Evolutionary conservation across 805 yeast genomes (phyloP), one percentile per base, ranked within the genome.

Genomic region (Candida orba): DNA sequence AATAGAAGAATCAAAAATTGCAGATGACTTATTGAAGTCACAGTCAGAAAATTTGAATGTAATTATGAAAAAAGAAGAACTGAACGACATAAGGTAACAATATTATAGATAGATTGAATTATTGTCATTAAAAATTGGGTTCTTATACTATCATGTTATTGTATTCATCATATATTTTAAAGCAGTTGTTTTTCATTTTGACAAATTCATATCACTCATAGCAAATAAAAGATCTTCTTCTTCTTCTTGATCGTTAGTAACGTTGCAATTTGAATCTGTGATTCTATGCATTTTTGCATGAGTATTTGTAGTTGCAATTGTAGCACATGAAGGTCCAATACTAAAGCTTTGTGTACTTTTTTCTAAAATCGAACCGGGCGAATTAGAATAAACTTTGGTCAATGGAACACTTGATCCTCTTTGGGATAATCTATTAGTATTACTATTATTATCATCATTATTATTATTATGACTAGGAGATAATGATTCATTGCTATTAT

Each of bases 131-230:
- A 27, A 8, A 27, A 10, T 27, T 20, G 5, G 4, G 22, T 20
- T 20, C 22, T 20, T 20, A 5, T 20, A 20, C 5, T 20, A 20
- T 20, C 5, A 20, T 20, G 22, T 20, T 20, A n/a, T n/a, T n/a
- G n/a, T n/a, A n/a, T n/a, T n/a, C n/a, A n/a, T n/a, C n/a, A n/a
- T n/a, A n/a, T n/a, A n/a, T n/a, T n/a, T n/a, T n/a, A n/a, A n/a
- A n/a, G n/a, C n/a, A n/a, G n/a, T n/a, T n/a, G n/a, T n/a, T 4
- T 12, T 20, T 41, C 42, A 48, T 31, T 53, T 54, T n/a, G 59
- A 50, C 25, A 73, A 56, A 54, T 75, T 77, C 86, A 81, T 81
- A 54, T 81, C 88, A 57, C 87, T 81, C 88, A 80, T 81, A 20
- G 84, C 75, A 59, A 81, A 80, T 38, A 81, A 62, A 45, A 82